These are phyloP conservation scores for Acanthochlamys bracteata DNA, from an alignment of 106 monocot species.

Conservation along the genomic window DNA sequence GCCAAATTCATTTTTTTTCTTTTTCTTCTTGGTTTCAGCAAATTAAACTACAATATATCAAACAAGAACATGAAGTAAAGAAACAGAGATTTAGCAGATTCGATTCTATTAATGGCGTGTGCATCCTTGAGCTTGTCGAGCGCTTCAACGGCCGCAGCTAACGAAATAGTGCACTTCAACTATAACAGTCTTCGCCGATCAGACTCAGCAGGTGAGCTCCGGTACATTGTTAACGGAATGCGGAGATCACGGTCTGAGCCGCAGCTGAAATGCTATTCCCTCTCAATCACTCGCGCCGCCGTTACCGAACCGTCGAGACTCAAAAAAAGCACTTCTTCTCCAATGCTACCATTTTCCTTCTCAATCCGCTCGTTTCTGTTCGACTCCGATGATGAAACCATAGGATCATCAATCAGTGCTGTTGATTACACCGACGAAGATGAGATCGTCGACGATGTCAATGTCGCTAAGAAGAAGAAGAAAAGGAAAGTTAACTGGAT, in stretches of 20 bases:
- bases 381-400: constrained; percentile 12
- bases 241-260: constrained; percentile 61
- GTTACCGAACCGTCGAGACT: constrained; percentile 17
- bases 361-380: constrained; percentile 20
- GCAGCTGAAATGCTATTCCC: constrained; percentile 35
- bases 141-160: neutral
- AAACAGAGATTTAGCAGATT: no score
- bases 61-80: neutral
- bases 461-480: neutral
- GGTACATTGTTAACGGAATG: constrained; percentile 11
- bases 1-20: no score
- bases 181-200: neutral
- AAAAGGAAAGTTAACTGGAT: constrained; percentile 44
- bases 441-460: neutral
- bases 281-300: constrained; percentile 3
- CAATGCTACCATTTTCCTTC: constrained; percentile 22
- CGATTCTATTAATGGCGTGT: constrained; percentile 12
- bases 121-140: constrained; percentile 11
- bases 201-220: constrained; percentile 13
- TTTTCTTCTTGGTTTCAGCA: no score
- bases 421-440: neutral
- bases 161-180: neutral
- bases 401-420: neutral
- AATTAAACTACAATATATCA: neutral
- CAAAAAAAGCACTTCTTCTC: constrained; percentile 33